Evolutionary conservation across 1,284 basidiomycete species (phyloP), one percentile per base, ranked within the genome.

Genomic region (Trichosporon coremiiforme): DNA sequence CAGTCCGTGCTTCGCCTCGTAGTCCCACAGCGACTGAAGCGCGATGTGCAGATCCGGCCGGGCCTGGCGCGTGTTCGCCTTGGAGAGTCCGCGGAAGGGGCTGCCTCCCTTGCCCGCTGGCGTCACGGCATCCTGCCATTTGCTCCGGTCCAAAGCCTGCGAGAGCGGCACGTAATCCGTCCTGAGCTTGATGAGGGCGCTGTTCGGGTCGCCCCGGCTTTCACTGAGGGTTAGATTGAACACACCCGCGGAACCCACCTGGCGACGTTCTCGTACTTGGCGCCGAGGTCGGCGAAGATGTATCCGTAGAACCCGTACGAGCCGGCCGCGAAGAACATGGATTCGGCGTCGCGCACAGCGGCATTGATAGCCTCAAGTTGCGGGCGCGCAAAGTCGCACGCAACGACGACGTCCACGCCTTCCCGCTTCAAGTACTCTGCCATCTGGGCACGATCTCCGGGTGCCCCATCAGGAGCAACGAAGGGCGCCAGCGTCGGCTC

Each of bases 301-400:
- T 92, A 99, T 6, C 96, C 97, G 64, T 90, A 86, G 71, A 96
- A 86, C 17, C 96, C 96, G 80, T 93, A 95, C 12, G 91, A 90
- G 9, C 91, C 91, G 0, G 94, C 92, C 22, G 90, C 89, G 78
- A 97, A 98, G 82, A 98, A 92, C 15, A 91, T 90, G 73, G 90
- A 92, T 35, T 86, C 84, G 66, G 88, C 85, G 67, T 86, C 86
- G 72, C 94, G 87, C 77, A 93, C 92, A 15, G 89, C 86, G 50
- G 88, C 86, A 81, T 98, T 95, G 70, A 96, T 86, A 65, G 84
- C 86, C 76, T 91, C 87, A 81, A 93, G 82, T 75, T 86, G 86
- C 66, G 89, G 85, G 70, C 87, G 85, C 73, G 89, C 85, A 84
- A 88, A 86, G 82, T 95, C 94, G 7, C 92, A 94, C 41, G 90